Percentiles rank a stretch among this genome's conserved stretches.
Conservation (phyloP, 1,284 basidiomycete genomes). For the Cystobasidium slooffiae region DNA sequence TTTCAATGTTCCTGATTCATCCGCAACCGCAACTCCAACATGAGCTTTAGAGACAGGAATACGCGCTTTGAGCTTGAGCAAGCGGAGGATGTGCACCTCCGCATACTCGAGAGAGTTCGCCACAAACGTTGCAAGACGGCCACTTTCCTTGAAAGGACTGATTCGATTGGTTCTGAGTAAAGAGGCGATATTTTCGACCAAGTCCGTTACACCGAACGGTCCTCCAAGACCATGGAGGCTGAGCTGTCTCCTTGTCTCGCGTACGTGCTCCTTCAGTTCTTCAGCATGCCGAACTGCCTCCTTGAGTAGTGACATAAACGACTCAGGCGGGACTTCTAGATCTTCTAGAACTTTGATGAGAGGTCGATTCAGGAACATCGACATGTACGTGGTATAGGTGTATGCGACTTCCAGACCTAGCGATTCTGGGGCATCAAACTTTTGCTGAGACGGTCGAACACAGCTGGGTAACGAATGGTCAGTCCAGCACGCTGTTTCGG, state of each 20-base stretch:
- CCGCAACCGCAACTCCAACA: constrained; percentile 74
- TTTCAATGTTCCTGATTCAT: constrained; percentile 70
- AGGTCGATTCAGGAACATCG: constrained; percentile 53
- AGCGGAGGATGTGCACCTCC: constrained; percentile 67
- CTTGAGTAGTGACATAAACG: constrained; percentile 56
- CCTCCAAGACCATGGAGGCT: constrained; percentile 63
- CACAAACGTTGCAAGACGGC: constrained; percentile 63
- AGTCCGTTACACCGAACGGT: constrained; percentile 62
- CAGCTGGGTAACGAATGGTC: constrained; percentile 55
- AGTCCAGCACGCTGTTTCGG: background rate
- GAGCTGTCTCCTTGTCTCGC: constrained; percentile 37
- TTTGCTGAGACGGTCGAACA: constrained; percentile 67
- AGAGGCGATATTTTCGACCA: constrained; percentile 61
- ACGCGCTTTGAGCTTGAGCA: constrained; percentile 72
- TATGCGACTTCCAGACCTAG: constrained; percentile 64
- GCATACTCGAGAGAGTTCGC: constrained; percentile 63
- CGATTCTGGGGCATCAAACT: constrained; percentile 64
- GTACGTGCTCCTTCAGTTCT: constrained; percentile 62
- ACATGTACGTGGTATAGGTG: constrained; percentile 50
- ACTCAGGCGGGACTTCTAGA: constrained; percentile 47
- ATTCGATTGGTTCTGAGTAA: constrained; percentile 58
- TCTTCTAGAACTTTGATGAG: constrained; percentile 55
- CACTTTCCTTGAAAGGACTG: constrained; percentile 61
- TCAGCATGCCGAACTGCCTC: constrained; percentile 64
- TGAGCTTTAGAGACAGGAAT: constrained; percentile 71